Conservation (phyloP, 202 grass and related monocot species). For the Digitaria exilis region DNA sequence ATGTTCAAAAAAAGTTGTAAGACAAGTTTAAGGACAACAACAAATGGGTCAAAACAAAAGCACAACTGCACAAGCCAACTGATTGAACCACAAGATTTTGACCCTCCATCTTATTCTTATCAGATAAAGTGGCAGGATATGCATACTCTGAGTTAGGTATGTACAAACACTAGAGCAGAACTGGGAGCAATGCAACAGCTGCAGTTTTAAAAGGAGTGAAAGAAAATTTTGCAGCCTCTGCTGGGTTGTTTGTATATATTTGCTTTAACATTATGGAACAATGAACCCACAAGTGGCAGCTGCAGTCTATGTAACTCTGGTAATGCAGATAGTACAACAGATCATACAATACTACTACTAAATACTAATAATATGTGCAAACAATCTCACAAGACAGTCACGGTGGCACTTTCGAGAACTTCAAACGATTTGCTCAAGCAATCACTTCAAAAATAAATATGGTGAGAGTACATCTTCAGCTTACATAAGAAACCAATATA, state of each 20-base stretch:
- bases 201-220: neutral
- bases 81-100: neutral
- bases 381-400: neutral
- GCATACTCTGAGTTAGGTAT: conserved; percentile 2
- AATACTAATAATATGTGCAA: neutral
- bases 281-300: neutral
- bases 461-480: conserved; percentile 5
- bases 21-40: neutral
- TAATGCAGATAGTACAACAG: neutral
- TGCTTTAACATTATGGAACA: neutral
- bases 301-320: neutral
- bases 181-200: neutral
- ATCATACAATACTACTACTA: neutral
- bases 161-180: neutral
- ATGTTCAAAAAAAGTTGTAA: conserved; percentile 6
- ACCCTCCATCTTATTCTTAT: conserved; percentile 2
- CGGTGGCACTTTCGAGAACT: neutral
- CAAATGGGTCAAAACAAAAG: neutral
- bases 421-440: neutral
- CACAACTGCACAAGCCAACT: neutral
- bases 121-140: neutral
- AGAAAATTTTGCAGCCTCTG: neutral
- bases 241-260: neutral
- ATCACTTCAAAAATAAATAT: neutral
- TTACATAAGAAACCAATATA: neutral